Conservation (phyloP, 2,329 filamentous ascomycete genomes). For the Nothophoma quercina region DNA sequence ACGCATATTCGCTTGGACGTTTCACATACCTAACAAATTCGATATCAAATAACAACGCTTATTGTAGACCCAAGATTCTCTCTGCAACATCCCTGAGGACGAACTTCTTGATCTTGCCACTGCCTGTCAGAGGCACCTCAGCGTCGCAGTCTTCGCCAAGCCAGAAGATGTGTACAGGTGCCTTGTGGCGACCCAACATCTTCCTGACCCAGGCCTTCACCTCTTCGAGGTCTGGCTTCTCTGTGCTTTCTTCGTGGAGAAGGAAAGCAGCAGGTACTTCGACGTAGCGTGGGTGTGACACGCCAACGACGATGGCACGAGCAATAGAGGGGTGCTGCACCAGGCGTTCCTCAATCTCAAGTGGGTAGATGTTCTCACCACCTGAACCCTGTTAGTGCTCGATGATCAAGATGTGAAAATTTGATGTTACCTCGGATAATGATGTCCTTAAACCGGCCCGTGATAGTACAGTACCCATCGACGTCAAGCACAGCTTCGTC, state of each 20-base stretch:
- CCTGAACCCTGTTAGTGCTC: slow-evolving; percentile 29
- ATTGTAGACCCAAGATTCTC: slow-evolving; percentile 24
- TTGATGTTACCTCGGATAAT: slow-evolving; percentile 68
- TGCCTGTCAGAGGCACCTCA: slow-evolving; percentile 52
- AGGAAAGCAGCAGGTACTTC: slow-evolving; percentile 76
- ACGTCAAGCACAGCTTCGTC: slow-evolving; percentile 51
- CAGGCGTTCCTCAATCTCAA: slow-evolving; percentile 79
- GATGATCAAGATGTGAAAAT: not conserved
- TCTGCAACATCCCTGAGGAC: slow-evolving; percentile 43
- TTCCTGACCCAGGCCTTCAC: slow-evolving; percentile 50
- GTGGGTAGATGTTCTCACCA: slow-evolving; percentile 62
- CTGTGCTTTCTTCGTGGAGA: slow-evolving; percentile 27
- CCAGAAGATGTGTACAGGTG: slow-evolving; percentile 78
- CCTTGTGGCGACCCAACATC: slow-evolving; percentile 54
- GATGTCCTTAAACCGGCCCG: slow-evolving; percentile 79
- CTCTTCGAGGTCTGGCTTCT: slow-evolving; percentile 42
- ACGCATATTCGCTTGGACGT: not conserved
- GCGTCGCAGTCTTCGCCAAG: slow-evolving; percentile 62
- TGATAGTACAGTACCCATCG: slow-evolving; percentile 71
- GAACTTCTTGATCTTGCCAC: slow-evolving; percentile 57
- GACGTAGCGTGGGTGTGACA: slow-evolving; percentile 74
- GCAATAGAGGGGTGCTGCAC: slow-evolving; percentile 67
- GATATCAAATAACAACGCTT: not conserved
- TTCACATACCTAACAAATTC: not conserved
- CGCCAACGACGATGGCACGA: slow-evolving; percentile 73